Evolutionary conservation across 306 rosid genomes (phyloP), one percentile per base, ranked within the genome.

Genomic region (Rosa rugosa): DNA sequence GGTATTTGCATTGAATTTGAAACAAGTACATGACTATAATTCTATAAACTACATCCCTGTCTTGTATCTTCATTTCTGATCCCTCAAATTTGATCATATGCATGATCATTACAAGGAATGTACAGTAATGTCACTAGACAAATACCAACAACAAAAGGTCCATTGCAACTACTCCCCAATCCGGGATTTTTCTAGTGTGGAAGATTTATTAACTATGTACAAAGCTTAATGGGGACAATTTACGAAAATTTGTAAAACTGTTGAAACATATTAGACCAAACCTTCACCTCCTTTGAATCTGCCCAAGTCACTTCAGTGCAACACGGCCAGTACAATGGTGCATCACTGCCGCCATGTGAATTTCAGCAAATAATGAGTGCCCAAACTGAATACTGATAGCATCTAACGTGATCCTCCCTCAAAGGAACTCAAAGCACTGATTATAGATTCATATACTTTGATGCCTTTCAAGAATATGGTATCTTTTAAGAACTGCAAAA

Each of bases 371-470:
- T 25, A 2, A 74, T 44, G 8, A 25, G 36, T 42, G 9, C 16
- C 45, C 18, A 23, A 40, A 2, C 65, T 63, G 20, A 8, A 40
- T 71, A 36, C 56, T 69, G 74, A 16, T 40, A 34, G 60, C 60
- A 65, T 79, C 82, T 82, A 88, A 14, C 72, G 68, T 42, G 85
- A 82, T 68, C 79, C 75, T 80, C 80, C 86, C 46, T 62, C 65
- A 57, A 83, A 90, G 59, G 91, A 90, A 81, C 94, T 89, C 88
- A 94, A 84, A 73, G 97, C 87, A 82, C 94, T 87, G 84, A 92
- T 89, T 80, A 94, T 36, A 65, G 93, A 90, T 78, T 94, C 98
- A 64, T 94, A 94, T n/a, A 94, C 91, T 84, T 82, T 70, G 81
- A 94, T 90, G 67, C 98, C 98, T 63, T 81, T 86, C 85, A 94